phyloP scores from a whole-genome alignment of 495 filamentous ascomycete genomes.

The Neurospora sp. region DNA sequence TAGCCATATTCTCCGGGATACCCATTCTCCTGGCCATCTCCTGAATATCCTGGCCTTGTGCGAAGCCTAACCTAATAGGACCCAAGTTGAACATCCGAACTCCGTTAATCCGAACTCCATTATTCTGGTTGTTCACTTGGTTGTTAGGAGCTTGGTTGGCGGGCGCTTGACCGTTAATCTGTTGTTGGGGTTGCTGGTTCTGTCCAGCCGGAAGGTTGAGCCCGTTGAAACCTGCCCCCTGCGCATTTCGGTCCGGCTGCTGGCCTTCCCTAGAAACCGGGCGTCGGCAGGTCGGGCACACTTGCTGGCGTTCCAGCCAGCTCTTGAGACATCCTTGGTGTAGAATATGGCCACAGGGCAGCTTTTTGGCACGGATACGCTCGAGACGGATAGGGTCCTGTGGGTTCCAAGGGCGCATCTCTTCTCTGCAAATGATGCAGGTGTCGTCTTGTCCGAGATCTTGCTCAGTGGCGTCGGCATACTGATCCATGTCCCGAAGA shows the following conservation, averaged over 20 bases:
- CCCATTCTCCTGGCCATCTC: constrained; percentile 35
- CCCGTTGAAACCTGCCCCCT: constrained; percentile 21
- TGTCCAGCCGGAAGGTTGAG: constrained; percentile 21
- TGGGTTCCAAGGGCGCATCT: constrained; percentile 71
- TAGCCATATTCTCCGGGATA: constrained; percentile 13
- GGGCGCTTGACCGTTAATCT: constrained; percentile 18
- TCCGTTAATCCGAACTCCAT: constrained; percentile 31
- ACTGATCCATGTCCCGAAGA: constrained; percentile 80
- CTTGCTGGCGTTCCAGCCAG: constrained; percentile 97
- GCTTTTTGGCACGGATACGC: constrained; percentile 80
- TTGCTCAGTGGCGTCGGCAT: constrained; percentile 83
- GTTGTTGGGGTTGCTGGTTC: constrained; percentile 18
- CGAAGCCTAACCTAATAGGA: constrained; percentile 47
- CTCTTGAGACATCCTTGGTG: constrained; percentile 90
- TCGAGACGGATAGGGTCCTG: constrained; percentile 49
- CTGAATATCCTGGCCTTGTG: constrained; percentile 39
- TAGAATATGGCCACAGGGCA: constrained; percentile 91
- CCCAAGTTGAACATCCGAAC: constrained; percentile 52
- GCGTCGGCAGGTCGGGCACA: constrained; percentile 87
- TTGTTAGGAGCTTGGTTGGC: constrained; percentile 13
- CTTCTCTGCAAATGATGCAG: constrained; percentile 95
- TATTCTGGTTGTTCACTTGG: constrained; percentile 20
- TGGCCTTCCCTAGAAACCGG: constrained; percentile 50
- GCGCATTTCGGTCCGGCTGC: constrained; percentile 15
- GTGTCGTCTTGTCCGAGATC: constrained; percentile 80